Evolutionary conservation across 169 alveolate genomes (phyloP), one percentile per base, ranked within the genome.

Genomic region (Plasmodium gonderi): DNA sequence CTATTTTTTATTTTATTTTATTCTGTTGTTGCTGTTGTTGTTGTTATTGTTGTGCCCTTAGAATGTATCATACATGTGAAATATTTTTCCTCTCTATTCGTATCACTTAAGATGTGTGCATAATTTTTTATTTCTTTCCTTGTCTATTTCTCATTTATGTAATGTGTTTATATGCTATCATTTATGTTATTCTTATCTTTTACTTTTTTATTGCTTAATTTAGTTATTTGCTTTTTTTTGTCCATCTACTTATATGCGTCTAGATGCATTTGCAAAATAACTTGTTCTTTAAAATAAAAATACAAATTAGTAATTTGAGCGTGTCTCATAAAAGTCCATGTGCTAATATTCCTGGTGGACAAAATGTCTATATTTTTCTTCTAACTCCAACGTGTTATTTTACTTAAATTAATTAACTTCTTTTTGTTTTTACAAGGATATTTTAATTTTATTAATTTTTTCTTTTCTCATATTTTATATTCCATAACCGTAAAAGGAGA

Each of bases 391-490:
- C 72, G 26, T 60, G 26, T 74, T 38, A n/a, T 9, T 38, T 7
- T 45, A n/a, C 45, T 79, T 36, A 29, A 79, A 11, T 47, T 14
- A 14, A 8, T 79, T 23, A 31, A 12, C 72, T 79, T 3, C 81
- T 75, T 75, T 67, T 60, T 65, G 33, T 80, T 38, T 9, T 64
- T 64, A 64, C 17, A 11, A n/a, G 40, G 45, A 40, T 20, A 33
- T 67, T 80, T 78, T 80, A 1, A 47, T 45, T 64, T 64, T 80
- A 29, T 31, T 76, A 29, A 9, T 80, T 38, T 9, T 36, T 42
- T 69, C 11, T 54, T 80, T 36, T 33, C 23, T 38, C 91, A 80
- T 80, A 80, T 64, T 80, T 80, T 80, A 80, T 80, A 80, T 80
- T 65, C 79, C 47, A 49, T 51, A 78, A 76, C 54, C n/a, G 49